phyloP scores from a whole-genome alignment of 2,329 filamentous ascomycete species.

The Penicillium sp. region DNA sequence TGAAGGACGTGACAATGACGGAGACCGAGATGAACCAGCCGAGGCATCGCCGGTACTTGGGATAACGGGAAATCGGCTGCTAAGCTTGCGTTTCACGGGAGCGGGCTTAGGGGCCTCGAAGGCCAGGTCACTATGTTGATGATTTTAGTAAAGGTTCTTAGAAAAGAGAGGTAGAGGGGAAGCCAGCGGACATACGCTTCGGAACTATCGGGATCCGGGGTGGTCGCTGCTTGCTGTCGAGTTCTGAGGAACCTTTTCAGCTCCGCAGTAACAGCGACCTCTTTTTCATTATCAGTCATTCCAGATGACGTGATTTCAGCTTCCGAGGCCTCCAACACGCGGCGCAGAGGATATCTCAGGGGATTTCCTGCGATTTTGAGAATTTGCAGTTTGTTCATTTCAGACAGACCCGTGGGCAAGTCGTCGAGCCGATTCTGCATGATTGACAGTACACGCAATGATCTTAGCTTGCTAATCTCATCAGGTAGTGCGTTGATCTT shows the following conservation, averaged over 20 bases:
- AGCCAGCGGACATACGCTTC: constrained; percentile 31
- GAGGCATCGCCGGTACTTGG: constrained; percentile 51
- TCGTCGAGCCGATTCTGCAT: constrained; percentile 84
- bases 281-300: constrained; percentile 59
- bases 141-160: constrained; percentile 12
- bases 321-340: constrained; percentile 65
- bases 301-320: constrained; percentile 57
- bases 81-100: constrained; percentile 50
- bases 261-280: constrained; percentile 59
- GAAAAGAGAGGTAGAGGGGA: neutral
- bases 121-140: constrained; percentile 63
- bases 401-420: constrained; percentile 77
- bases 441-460: constrained; percentile 83
- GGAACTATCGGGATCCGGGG: constrained; percentile 47
- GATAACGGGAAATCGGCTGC: constrained; percentile 59
- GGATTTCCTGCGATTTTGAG: constrained; percentile 89
- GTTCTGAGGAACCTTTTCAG: constrained; percentile 58
- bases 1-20: constrained; percentile 58
- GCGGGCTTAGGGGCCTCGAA: constrained; percentile 72
- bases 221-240: constrained; percentile 41
- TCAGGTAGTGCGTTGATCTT: constrained; percentile 74
- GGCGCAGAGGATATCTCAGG: constrained; percentile 73
- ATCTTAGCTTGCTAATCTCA: constrained; percentile 76
- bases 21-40: constrained; percentile 69
- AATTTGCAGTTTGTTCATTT: constrained; percentile 85